phyloP scores from a whole-genome alignment of 2,329 filamentous ascomycete species.

The Xylariaceae sp. region DNA sequence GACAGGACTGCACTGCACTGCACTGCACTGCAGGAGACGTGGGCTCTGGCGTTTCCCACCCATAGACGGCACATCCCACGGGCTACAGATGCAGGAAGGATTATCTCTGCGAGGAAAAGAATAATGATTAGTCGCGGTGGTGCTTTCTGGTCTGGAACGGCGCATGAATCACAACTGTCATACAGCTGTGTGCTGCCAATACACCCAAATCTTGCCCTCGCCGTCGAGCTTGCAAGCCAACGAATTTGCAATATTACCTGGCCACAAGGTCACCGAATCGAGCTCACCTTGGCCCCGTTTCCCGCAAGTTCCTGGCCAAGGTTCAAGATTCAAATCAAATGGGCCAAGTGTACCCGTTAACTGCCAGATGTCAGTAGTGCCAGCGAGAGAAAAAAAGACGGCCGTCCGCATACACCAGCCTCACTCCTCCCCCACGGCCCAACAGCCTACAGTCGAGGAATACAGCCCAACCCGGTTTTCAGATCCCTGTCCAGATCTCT shows the following conservation, averaged over 20 bases:
- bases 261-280: neutral
- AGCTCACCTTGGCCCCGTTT: neutral
- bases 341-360: neutral
- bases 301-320: neutral
- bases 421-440: constrained; percentile 14
- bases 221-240: neutral
- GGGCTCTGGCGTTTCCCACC: constrained; percentile 1
- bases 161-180: neutral
- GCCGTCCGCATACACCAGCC: constrained; percentile 23
- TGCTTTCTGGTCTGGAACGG: neutral
- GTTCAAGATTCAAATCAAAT: neutral
- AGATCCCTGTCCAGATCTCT: constrained; percentile 17
- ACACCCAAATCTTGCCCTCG: neutral
- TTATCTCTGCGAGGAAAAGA: neutral
- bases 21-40: constrained; percentile 7
- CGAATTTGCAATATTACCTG: neutral
- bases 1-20: too few relatives aligned
- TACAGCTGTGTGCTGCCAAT: constrained; percentile 2
- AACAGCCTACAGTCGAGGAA: constrained; percentile 14
- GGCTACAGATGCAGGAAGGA: constrained; percentile 1
- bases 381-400: constrained; percentile 15
- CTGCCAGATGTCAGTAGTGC: constrained; percentile 7
- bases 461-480: constrained; percentile 15
- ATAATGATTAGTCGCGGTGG: neutral
- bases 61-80: constrained; percentile 1